A percentile compares a stretch with the other conserved stretches of the same genome.
Evolutionary conservation across 768 basidiomycete species (phyloP).

Genomic region (Pluteus cervinus): DNA sequence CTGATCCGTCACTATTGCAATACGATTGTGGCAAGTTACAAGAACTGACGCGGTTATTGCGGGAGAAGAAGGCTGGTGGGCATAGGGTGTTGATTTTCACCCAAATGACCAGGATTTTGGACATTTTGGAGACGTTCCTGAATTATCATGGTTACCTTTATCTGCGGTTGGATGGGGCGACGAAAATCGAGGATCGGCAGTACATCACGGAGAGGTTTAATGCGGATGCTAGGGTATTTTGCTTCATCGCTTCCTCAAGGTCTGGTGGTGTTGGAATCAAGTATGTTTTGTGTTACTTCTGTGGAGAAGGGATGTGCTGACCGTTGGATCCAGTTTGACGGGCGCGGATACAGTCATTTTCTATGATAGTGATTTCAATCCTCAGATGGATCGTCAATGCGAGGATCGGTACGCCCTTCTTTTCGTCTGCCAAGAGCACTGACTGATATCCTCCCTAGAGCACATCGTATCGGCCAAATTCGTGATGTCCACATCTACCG

Average conservation of each 20-base stretch:
- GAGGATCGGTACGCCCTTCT: conserved; percentile 68
- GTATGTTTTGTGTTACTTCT: conserved; percentile 33
- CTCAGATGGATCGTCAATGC: conserved; percentile 97
- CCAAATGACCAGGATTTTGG: conserved; percentile 92
- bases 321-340: conserved; percentile 46
- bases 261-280: conserved; percentile 93
- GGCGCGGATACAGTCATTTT: conserved; percentile 96
- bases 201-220: conserved; percentile 87
- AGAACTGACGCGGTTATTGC: conserved; percentile 68
- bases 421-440: conserved; percentile 3
- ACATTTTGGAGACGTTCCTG: conserved; percentile 90
- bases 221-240: conserved; percentile 71
- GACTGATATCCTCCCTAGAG: conserved; percentile 36
- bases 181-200: conserved; percentile 91
- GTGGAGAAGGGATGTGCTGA: no score
- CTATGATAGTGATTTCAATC: conserved; percentile 96
- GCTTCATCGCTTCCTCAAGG: conserved; percentile 82
- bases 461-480: conserved; percentile 97
- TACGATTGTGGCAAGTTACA: conserved; percentile 98
- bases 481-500: conserved; percentile 96
- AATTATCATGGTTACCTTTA: conserved; percentile 93
- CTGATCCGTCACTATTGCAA: conserved; percentile 82
- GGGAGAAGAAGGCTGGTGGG: conserved; percentile 79
- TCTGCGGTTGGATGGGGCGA: conserved; percentile 89
- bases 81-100: conserved; percentile 94